Percentiles rank a stretch among this genome's conserved stretches.
Conservation (phyloP, 1,284 basidiomycete species). For the Agaricales sp. region DNA sequence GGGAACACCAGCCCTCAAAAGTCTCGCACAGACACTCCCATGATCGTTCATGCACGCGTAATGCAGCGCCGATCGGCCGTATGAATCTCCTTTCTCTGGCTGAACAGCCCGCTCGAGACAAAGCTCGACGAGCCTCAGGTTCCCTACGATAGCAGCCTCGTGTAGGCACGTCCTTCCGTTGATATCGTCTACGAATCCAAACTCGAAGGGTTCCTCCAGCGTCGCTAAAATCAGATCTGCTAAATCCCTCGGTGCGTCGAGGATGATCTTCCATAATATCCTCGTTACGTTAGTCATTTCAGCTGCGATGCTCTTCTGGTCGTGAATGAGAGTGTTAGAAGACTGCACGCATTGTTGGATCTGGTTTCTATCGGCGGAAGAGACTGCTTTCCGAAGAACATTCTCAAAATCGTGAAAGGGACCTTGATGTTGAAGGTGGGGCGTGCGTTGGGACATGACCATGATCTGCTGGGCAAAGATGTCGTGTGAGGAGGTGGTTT, state of each 20-base stretch:
- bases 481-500: slow-evolving; percentile 47
- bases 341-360: slow-evolving; percentile 65
- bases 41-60: slow-evolving; percentile 96
- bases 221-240: slow-evolving; percentile 69
- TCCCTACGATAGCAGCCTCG: slow-evolving; percentile 83
- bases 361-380: slow-evolving; percentile 44
- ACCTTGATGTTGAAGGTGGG: slow-evolving; percentile 42
- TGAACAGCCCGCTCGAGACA: slow-evolving; percentile 72
- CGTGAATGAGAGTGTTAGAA: slow-evolving; percentile 49
- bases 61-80: slow-evolving; percentile 89
- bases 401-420: slow-evolving; percentile 84
- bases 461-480: slow-evolving; percentile 67
- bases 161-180: slow-evolving; percentile 95
- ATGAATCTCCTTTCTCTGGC: slow-evolving; percentile 69
- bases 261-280: slow-evolving; percentile 85
- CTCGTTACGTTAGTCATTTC: slow-evolving; percentile 65
- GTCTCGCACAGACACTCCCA: slow-evolving; percentile 61
- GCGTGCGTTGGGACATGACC: slow-evolving; percentile 32
- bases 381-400: slow-evolving; percentile 71
- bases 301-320: slow-evolving; percentile 31
- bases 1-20: slow-evolving; percentile 62
- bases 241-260: slow-evolving; percentile 66
- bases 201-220: slow-evolving; percentile 71
- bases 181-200: slow-evolving; percentile 91
- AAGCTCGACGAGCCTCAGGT: slow-evolving; percentile 69